Percentiles rank a stretch among this genome's conserved stretches.
These are phyloP conservation scores for Sistotremastrum suecicum DNA, from an alignment of 768 basidiomycete species.

Conservation along the genomic window DNA sequence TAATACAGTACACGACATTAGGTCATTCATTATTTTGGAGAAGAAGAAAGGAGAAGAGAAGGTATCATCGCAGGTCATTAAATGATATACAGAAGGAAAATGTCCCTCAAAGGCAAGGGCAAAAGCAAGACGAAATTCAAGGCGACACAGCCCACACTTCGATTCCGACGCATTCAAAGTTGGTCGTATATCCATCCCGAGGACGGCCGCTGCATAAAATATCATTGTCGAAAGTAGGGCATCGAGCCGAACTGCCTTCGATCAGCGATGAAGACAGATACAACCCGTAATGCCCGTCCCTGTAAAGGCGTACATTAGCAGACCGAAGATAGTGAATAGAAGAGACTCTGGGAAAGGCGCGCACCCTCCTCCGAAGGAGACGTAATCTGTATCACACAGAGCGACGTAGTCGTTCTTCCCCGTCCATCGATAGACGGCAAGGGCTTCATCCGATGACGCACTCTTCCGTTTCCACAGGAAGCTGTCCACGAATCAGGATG, in stretches of 20 bases:
- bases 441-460: slow-evolving; percentile 21
- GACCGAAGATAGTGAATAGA: slow-evolving; percentile 1
- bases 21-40: too few relatives aligned
- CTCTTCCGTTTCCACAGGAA: slow-evolving; percentile 58
- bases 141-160: slow-evolving; percentile 70
- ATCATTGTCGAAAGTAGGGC: slow-evolving; percentile 81
- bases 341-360: slow-evolving; percentile 15
- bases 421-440: slow-evolving; percentile 70
- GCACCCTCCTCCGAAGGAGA: slow-evolving; percentile 90
- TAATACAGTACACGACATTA: too few relatives aligned
- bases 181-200: slow-evolving; percentile 31
- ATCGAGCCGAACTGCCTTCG: slow-evolving; percentile 71
- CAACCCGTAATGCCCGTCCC: slow-evolving; percentile 79
- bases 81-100: too few relatives aligned
- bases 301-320: slow-evolving; percentile 15
- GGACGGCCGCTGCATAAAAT: slow-evolving; percentile 44
- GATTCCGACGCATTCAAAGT: slow-evolving; percentile 85
- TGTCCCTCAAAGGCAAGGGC: too few relatives aligned
- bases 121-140: too few relatives aligned
- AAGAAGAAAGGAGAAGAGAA: too few relatives aligned
- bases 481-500: slow-evolving; percentile 21
- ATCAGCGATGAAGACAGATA: slow-evolving; percentile 74
- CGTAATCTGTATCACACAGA: slow-evolving; percentile 62
- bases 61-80: too few relatives aligned
- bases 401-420: slow-evolving; percentile 85